Percentiles rank a stretch among this genome's conserved stretches.
These are phyloP conservation scores for Nothomitra cinnamomea DNA, from an alignment of 2,329 filamentous ascomycete genomes.

Conservation along the genomic window DNA sequence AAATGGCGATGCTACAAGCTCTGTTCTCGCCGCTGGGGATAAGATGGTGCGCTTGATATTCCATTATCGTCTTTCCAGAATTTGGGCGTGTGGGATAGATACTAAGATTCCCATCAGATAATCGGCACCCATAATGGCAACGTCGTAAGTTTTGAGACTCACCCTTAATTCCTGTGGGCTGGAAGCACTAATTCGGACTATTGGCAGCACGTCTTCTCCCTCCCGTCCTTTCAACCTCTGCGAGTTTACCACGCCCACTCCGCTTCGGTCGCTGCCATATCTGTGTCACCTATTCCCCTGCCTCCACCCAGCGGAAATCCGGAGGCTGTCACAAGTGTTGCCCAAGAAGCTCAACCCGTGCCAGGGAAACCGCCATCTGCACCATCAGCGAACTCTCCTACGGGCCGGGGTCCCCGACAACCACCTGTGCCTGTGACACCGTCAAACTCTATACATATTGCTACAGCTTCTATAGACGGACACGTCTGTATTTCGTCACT, in stretches of 20 bases:
- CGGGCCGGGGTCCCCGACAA: slow-evolving; percentile 35
- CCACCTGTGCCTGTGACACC: slow-evolving; percentile 51
- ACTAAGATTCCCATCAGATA: slow-evolving; percentile 35
- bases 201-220: slow-evolving; percentile 65
- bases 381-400: slow-evolving; percentile 31
- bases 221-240: slow-evolving; percentile 66
- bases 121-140: slow-evolving; percentile 93
- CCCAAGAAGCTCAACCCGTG: slow-evolving; percentile 13
- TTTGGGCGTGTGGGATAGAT: not conserved
- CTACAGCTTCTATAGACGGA: slow-evolving; percentile 85
- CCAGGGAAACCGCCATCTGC: slow-evolving; percentile 25
- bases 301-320: slow-evolving; percentile 29
- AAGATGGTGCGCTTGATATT: slow-evolving; percentile 60
- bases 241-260: slow-evolving; percentile 85
- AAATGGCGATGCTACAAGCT: slow-evolving; percentile 86
- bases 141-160: slow-evolving; percentile 46
- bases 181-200: no score
- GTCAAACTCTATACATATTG: slow-evolving; percentile 84
- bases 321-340: slow-evolving; percentile 20
- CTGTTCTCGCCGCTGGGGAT: slow-evolving; percentile 79
- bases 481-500: slow-evolving; percentile 86
- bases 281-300: slow-evolving; percentile 71
- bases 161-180: no score
- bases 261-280: slow-evolving; percentile 77
- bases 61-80: not conserved